A percentile compares a stretch with the other conserved stretches of the same genome.
Conservation (phyloP, 2,329 filamentous ascomycete species). For the Xylaria sp. region DNA sequence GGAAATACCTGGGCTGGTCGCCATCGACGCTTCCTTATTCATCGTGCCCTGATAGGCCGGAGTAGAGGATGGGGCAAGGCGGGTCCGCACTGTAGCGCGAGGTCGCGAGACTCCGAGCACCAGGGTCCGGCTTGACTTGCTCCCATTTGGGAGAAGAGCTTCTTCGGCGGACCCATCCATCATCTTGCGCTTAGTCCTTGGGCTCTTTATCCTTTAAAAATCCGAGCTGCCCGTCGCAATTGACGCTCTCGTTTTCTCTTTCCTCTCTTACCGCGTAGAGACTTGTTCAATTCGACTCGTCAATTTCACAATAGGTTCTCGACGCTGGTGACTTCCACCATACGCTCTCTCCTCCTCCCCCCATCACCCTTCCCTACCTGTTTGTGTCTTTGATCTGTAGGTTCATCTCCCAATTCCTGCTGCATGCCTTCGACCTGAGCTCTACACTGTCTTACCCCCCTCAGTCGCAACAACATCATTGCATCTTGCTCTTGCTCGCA, state of each 20-base stretch:
- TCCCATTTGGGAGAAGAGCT: constrained; percentile 42
- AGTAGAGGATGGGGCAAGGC: constrained; percentile 16
- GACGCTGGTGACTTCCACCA: constrained; percentile 44
- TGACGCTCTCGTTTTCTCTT: constrained; percentile 43
- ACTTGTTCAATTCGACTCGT: constrained; percentile 41
- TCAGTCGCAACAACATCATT: constrained; percentile 24
- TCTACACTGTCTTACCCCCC: constrained; percentile 26
- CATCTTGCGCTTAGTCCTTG: constrained; percentile 35
- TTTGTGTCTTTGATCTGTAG: constrained; percentile 32
- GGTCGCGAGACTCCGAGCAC: constrained; percentile 40
- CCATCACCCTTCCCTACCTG: constrained; percentile 16
- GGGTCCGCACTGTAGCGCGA: constrained; percentile 40
- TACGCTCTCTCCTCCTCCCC: constrained; percentile 17
- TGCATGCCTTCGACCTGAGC: constrained; percentile 25
- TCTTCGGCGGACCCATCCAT: constrained; percentile 41
- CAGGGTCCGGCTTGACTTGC: constrained; percentile 29
- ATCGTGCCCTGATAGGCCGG: constrained; percentile 27
- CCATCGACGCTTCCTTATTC: constrained; percentile 17
- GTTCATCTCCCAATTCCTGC: constrained; percentile 22
- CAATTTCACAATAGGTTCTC: constrained; percentile 40
- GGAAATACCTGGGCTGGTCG: not conserved
- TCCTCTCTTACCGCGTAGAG: constrained; percentile 43
- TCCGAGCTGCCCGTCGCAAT: constrained; percentile 48
- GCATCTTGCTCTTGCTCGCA: constrained; percentile 43
- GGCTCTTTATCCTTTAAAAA: constrained; percentile 41